Percentiles rank a stretch among this genome's conserved stretches.
Conservation (phyloP, 208 protist genomes). For the Naegleria fowleri region DNA sequence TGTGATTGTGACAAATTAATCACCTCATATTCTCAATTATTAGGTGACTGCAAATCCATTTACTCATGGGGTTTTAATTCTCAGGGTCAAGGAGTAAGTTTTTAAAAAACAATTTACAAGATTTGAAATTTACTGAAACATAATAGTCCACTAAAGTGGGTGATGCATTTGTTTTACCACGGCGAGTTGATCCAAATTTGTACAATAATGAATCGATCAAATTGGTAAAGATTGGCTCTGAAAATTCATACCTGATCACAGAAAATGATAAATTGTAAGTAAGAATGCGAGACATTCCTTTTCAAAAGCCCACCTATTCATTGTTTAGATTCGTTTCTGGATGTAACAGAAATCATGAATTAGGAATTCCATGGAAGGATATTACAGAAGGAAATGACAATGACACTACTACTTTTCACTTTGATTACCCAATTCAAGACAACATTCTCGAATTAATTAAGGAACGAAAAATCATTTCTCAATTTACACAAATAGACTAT, state of each 20-base stretch:
- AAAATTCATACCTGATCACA: not conserved
- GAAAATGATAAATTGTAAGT: not conserved
- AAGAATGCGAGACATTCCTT: no score
- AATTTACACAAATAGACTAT: not conserved
- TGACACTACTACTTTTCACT: not conserved
- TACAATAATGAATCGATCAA: not conserved
- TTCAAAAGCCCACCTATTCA: not conserved
- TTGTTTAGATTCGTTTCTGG: not conserved
- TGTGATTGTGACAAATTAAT: no score
- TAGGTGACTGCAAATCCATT: not conserved
- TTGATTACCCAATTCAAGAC: not conserved
- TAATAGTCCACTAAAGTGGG: not conserved
- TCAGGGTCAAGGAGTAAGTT: not conserved
- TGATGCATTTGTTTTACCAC: not conserved
- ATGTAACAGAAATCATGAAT: not conserved
- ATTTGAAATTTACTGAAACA: no score
- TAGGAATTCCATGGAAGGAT: not conserved
- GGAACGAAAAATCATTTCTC: not conserved
- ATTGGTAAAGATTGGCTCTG: not conserved
- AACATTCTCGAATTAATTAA: not conserved
- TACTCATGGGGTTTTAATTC: not conserved
- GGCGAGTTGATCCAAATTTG: not conserved
- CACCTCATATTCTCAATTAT: no score
- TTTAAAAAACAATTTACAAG: no score
- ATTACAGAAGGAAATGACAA: not conserved